Base-by-base conservation (phyloP, 202 grass and related monocot genomes). In the Miscanthus sacchariflorus region DNA sequence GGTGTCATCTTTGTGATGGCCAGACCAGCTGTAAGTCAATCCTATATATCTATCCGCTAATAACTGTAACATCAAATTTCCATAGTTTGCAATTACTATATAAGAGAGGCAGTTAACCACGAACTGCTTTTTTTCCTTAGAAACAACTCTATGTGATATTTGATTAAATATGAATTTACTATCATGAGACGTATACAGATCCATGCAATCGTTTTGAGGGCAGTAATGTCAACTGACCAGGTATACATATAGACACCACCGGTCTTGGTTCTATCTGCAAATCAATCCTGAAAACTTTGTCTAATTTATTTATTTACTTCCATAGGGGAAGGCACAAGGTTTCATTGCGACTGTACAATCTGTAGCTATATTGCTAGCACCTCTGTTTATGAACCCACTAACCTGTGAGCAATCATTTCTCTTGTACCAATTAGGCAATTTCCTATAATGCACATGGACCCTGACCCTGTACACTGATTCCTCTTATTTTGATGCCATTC, bases 301-400 rank as follows among this genome's bases (percentile, higher is more conserved):
- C 45, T 46, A 46, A 17, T 18, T 43, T 6, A 43, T 15, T 84
- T 35, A 35, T 63, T 12, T 39, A 49, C 72, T 81, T n/a, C 24
- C 81, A 95, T 13, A 98, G 95, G 95, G 91, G 43, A 98, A 93
- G 76, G 91, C 93, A 52, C 91, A 98, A 74, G 93, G 91, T 52
- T 86, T 93, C 68, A 90, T 91, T 48, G 83, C 88, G 17, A 91
- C 88, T 33, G 73, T 95, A 44, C 85, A 92, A 40, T 93, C 91
- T n/a, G 19, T 88, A 36, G 93, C 91, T 64, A 73, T 87, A 78
- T 80, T 92, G 33, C 56, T 98, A 45, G 92, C 95, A 33, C 95
- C 95, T 88, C 45, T 98, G 69, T 85, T 93, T 25, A 95, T 98
- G 87, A 98, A 86, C 46, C 95, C 95, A 38, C 68, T 95, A 28